These are phyloP conservation scores for Trichoderma sp. DNA, from an alignment of 2,329 filamentous ascomycete genomes.

Conservation along the genomic window DNA sequence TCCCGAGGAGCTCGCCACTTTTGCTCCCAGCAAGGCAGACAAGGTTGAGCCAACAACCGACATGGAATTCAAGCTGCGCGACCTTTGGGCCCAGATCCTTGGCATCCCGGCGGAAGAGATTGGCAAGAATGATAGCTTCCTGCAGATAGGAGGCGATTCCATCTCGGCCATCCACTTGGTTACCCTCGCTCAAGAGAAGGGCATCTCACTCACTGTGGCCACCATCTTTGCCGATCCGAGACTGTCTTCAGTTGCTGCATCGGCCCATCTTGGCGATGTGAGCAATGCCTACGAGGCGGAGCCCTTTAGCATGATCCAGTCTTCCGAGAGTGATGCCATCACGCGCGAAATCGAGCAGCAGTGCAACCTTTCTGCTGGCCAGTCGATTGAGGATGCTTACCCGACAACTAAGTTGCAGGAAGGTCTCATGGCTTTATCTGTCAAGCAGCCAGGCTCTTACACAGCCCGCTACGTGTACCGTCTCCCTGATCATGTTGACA, in stretches of 20 bases:
- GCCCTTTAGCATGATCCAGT: slow-evolving; percentile 14
- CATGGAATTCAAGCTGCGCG: slow-evolving; percentile 28
- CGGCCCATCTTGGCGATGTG: not conserved
- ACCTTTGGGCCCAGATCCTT: slow-evolving; percentile 40
- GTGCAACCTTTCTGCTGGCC: slow-evolving; percentile 10
- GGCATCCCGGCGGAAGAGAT: slow-evolving; percentile 36
- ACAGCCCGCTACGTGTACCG: slow-evolving; percentile 22
- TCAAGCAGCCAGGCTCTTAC: slow-evolving; percentile 27
- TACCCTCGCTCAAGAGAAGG: slow-evolving; percentile 39
- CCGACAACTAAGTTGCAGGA: slow-evolving; percentile 21
- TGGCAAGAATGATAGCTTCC: slow-evolving; percentile 31
- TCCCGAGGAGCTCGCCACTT: slow-evolving; percentile 19
- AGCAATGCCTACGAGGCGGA: slow-evolving; percentile 1
- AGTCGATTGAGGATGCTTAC: slow-evolving; percentile 26
- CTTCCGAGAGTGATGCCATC: not conserved
- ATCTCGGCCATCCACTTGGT: slow-evolving; percentile 49
- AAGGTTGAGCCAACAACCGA: slow-evolving; percentile 30
- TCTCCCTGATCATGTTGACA: slow-evolving; percentile 15
- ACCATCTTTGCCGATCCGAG: slow-evolving; percentile 18
- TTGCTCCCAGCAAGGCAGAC: slow-evolving; percentile 14
- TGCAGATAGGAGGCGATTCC: slow-evolving; percentile 46
- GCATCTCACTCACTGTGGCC: slow-evolving; percentile 10
- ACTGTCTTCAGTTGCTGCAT: slow-evolving; percentile 12
- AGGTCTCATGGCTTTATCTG: slow-evolving; percentile 18
- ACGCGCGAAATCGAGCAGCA: slow-evolving; percentile 16